Percentiles rank a stretch among this genome's conserved stretches.
Conservation (phyloP, 768 basidiomycete genomes). For the Ramaria rubella region DNA sequence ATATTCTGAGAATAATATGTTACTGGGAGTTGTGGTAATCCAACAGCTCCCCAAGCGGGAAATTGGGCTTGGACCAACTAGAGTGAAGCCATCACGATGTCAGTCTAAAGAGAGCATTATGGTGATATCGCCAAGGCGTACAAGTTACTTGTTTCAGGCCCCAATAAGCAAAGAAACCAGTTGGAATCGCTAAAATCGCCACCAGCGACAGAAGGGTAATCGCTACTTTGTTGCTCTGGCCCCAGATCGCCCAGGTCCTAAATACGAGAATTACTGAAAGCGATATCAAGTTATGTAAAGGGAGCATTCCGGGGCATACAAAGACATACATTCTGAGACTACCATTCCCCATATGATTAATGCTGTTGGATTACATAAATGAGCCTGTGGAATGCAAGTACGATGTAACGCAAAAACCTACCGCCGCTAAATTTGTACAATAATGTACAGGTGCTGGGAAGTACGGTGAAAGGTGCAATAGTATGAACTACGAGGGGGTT, state of each 20-base stretch:
- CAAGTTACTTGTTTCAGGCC: background rate
- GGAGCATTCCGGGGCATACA: too few relatives aligned
- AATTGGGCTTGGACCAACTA: background rate
- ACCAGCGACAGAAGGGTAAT: background rate
- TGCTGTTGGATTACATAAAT: background rate
- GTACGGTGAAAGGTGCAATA: background rate
- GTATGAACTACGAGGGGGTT: background rate
- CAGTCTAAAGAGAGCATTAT: background rate
- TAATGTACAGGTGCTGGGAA: background rate
- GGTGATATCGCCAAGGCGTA: background rate
- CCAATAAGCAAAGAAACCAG: background rate
- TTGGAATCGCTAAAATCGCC: background rate
- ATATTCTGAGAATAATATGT: background rate
- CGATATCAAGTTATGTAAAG: too few relatives aligned
- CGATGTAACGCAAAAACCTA: background rate
- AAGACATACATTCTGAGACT: background rate
- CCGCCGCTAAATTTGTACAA: background rate
- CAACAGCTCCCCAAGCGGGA: background rate
- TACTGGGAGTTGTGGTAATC: background rate
- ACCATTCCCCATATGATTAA: background rate
- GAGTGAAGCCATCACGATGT: background rate
- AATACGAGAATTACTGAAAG: background rate
- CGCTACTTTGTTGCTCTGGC: background rate
- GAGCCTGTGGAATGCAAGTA: too few relatives aligned
- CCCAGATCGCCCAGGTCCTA: constrained; percentile 7